phyloP scores from a whole-genome alignment of 352 stramenopile species.

The Phytophthora chlamydospora region DNA sequence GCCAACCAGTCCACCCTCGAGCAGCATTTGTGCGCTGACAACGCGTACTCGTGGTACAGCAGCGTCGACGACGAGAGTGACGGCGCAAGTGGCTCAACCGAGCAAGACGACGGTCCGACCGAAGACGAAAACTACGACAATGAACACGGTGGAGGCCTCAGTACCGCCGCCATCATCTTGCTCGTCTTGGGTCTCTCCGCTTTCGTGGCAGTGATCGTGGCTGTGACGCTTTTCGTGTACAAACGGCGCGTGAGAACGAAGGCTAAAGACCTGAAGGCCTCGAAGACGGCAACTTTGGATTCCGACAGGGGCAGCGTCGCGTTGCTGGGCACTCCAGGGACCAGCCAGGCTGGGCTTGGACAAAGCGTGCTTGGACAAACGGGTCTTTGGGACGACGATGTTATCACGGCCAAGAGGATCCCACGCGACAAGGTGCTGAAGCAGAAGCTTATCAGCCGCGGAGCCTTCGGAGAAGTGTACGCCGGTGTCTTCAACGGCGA shows the following conservation, averaged over 20 bases:
- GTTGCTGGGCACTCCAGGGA: slow-evolving; percentile 19
- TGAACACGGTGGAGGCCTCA: background rate
- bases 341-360: slow-evolving; percentile 4
- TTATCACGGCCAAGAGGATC: slow-evolving; percentile 39
- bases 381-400: slow-evolving; percentile 39
- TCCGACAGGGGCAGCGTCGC: slow-evolving; percentile 26
- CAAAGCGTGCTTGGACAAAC: slow-evolving; percentile 18
- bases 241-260: slow-evolving; percentile 22
- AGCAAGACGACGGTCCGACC: background rate
- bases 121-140: background rate
- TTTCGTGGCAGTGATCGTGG: slow-evolving; percentile 25
- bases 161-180: slow-evolving; percentile 8
- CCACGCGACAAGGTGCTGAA: slow-evolving; percentile 43
- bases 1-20: slow-evolving; percentile 17
- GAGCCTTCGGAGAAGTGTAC: slow-evolving; percentile 51
- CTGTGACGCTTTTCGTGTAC: slow-evolving; percentile 25
- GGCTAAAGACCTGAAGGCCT: slow-evolving; percentile 17
- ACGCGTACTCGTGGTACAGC: slow-evolving; percentile 31
- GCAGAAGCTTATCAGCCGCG: slow-evolving; percentile 41
- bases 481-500: slow-evolving; percentile 40
- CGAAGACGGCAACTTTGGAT: slow-evolving; percentile 11
- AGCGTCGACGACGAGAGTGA: slow-evolving; percentile 24
- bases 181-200: slow-evolving; percentile 4
- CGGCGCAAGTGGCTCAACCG: slow-evolving; percentile 4
- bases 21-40: slow-evolving; percentile 20